Percentiles rank a stretch among this genome's conserved stretches.
Conservation (phyloP, 208 protist genomes). For the Borovskyia barvae region DNA sequence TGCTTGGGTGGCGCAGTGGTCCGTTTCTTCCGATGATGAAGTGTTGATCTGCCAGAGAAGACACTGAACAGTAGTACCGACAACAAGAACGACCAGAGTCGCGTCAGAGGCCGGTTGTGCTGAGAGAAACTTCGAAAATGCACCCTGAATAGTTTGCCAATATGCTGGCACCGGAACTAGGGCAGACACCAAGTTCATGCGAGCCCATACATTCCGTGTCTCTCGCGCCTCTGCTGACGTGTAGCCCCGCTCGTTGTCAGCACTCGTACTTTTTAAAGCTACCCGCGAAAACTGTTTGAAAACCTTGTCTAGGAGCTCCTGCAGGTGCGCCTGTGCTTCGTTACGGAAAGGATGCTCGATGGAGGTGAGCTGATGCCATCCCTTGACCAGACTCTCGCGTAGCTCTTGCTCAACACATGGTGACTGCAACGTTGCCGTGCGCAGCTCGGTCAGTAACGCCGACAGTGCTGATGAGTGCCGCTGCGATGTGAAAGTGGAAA, state of each 20-base stretch:
- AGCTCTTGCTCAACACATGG: slow-evolving; percentile 21
- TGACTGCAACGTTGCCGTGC: slow-evolving; percentile 43
- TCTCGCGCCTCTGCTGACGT: slow-evolving; percentile 20
- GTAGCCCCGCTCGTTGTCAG: not conserved
- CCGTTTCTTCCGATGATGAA: not conserved
- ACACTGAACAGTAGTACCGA: slow-evolving; percentile 45
- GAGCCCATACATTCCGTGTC: slow-evolving; percentile 39
- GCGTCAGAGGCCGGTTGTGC: slow-evolving; percentile 8
- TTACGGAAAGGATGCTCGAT: slow-evolving; percentile 58
- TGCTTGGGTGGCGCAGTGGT: not conserved
- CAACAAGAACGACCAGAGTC: slow-evolving; percentile 30
- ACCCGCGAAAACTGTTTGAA: slow-evolving; percentile 36
- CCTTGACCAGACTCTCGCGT: slow-evolving; percentile 39
- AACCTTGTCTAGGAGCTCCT: slow-evolving; percentile 57
- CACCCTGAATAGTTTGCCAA: slow-evolving; percentile 39
- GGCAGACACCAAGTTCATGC: slow-evolving; percentile 57
- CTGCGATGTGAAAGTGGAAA: slow-evolving; percentile 52
- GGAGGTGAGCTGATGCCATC: slow-evolving; percentile 65
- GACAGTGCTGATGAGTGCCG: slow-evolving; percentile 39
- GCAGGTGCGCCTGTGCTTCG: slow-evolving; percentile 63
- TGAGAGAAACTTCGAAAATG: slow-evolving; percentile 8
- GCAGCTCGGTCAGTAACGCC: slow-evolving; percentile 52
- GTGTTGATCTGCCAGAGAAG: slow-evolving; percentile 53
- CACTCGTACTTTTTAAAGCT: too few relatives aligned
- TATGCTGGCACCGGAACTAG: slow-evolving; percentile 44